Percentiles rank a stretch among this genome's conserved stretches.
Evolutionary conservation across 208 protist species (phyloP).

Genomic region (Endotrypanum monterogeii): DNA sequence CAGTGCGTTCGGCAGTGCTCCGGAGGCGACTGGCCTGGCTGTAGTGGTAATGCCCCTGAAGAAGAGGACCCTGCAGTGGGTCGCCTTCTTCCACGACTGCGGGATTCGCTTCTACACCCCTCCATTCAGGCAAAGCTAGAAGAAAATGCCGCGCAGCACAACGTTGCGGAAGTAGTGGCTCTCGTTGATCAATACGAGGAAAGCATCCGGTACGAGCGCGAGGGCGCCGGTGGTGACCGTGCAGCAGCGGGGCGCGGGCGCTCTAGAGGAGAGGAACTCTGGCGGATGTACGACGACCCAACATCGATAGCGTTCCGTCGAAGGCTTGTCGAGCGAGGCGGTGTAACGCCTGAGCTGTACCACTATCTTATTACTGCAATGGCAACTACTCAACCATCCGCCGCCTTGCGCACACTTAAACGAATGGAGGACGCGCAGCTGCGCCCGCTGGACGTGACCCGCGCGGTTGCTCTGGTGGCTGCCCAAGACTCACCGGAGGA

Average conservation of each 20-base stretch:
- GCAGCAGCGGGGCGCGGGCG: constrained; percentile 3
- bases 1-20: constrained; percentile 12
- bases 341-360: constrained; percentile 85
- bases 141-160: constrained; percentile 38
- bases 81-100: constrained; percentile 34
- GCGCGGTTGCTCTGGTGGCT: constrained; percentile 59
- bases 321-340: constrained; percentile 51
- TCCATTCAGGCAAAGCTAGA: constrained; percentile 52
- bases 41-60: background rate
- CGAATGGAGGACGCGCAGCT: constrained; percentile 70
- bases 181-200: constrained; percentile 66
- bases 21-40: background rate
- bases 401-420: constrained; percentile 71
- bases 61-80: constrained; percentile 1
- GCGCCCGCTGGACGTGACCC: constrained; percentile 73
- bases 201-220: constrained; percentile 46
- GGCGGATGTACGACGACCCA: constrained; percentile 55
- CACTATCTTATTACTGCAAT: constrained; percentile 86
- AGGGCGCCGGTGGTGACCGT: constrained; percentile 18
- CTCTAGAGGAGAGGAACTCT: constrained; percentile 48
- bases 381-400: constrained; percentile 50
- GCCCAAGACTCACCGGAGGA: constrained; percentile 43
- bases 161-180: constrained; percentile 39
- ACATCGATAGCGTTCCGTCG: constrained; percentile 57
- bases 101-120: constrained; percentile 77